Conservation (phyloP, 257 asterid species). For the Apocynum venetum region DNA sequence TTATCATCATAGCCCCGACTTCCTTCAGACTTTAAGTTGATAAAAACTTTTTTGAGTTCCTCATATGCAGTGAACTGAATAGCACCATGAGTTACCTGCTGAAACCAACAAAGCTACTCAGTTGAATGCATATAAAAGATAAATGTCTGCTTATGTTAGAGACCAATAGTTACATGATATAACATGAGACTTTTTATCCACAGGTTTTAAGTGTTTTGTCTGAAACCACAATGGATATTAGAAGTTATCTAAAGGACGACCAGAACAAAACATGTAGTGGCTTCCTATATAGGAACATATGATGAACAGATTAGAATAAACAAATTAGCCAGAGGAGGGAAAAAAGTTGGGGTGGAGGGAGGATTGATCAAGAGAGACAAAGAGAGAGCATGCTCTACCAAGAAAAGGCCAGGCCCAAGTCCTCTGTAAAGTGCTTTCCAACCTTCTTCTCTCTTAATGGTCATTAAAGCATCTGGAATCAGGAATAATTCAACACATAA, state of each 20-base stretch:
- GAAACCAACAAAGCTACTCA: conserved; percentile 32
- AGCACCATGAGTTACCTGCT: conserved; percentile 97
- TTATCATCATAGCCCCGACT: conserved; percentile 29
- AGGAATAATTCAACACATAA: conserved; percentile 18
- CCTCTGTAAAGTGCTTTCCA: conserved; percentile 94
- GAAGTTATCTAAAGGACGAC: neutral
- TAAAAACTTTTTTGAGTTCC: conserved; percentile 67
- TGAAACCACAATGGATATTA: neutral
- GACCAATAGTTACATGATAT: neutral
- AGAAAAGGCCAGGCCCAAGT: conserved; percentile 77
- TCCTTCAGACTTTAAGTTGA: conserved; percentile 38
- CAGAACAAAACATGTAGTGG: neutral
- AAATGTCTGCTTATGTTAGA: neutral
- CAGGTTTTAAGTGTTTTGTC: neutral
- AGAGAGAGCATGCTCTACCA: conserved; percentile 44
- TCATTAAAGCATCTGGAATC: conserved; percentile 75
- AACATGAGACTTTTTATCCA: neutral
- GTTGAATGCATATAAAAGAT: neutral
- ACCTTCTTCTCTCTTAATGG: conserved; percentile 93
- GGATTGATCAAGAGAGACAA: conserved; percentile 1
- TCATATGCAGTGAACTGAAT: conserved; percentile 93
- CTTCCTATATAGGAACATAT: neutral
- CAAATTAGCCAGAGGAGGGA: neutral
- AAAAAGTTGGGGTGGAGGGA: neutral
- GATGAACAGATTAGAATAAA: neutral